A percentile compares a stretch with the other conserved stretches of the same genome.
These are phyloP conservation scores for Dryadomyces quercus-mongolicae DNA, from an alignment of 2,329 filamentous ascomycete genomes.

Conservation along the genomic window DNA sequence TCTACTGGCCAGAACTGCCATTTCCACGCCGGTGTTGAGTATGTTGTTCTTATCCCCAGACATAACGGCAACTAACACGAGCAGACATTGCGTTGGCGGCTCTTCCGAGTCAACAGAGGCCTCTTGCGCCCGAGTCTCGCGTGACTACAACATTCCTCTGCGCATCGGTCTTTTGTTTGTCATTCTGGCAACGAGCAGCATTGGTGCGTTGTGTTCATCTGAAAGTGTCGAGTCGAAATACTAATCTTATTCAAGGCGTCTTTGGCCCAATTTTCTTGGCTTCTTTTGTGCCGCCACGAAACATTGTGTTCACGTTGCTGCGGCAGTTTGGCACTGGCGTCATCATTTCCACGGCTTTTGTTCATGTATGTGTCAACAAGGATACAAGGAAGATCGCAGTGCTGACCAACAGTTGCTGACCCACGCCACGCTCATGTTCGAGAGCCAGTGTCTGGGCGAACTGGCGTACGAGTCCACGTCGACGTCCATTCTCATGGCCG, in stretches of 20 bases:
- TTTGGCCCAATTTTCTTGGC: constrained; percentile 54
- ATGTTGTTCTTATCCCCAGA: no score
- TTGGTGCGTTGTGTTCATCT: constrained; percentile 24
- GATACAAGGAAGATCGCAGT: no score
- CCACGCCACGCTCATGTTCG: constrained; percentile 62
- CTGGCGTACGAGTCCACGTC: constrained; percentile 58
- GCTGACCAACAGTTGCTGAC: constrained; percentile 46
- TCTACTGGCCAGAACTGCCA: constrained; percentile 42
- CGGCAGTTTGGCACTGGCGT: constrained; percentile 67
- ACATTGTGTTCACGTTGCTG: constrained; percentile 45
- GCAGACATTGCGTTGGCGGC: constrained; percentile 40
- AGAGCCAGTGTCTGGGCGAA: constrained; percentile 53
- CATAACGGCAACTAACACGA: no score
- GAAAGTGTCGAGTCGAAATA: no score
- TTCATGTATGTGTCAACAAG: constrained; percentile 24
- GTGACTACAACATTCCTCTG: constrained; percentile 55
- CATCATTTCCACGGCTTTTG: constrained; percentile 58
- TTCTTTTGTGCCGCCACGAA: constrained; percentile 39
- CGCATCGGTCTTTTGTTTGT: constrained; percentile 63
- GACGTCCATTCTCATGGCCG: constrained; percentile 61
- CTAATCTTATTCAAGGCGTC: no score
- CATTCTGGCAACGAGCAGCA: constrained; percentile 53
- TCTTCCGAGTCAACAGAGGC: constrained; percentile 25
- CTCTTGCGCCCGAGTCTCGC: constrained; percentile 30
- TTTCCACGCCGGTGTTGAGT: constrained; percentile 67